Conservation (phyloP, 768 basidiomycete genomes). For the Naganishia randhawae region DNA sequence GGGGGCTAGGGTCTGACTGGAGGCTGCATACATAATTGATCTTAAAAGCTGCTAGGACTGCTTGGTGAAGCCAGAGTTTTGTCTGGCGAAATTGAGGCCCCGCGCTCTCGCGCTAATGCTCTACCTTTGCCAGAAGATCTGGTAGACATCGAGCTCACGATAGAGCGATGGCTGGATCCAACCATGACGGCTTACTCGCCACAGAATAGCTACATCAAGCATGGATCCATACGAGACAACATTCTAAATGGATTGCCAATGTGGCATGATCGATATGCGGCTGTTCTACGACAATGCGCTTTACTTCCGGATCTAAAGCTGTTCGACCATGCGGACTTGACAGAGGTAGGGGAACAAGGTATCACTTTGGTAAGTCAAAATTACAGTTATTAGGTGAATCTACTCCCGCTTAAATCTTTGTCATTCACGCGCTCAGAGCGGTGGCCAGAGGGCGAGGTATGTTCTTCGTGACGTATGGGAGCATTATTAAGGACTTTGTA, state of each 20-base stretch:
- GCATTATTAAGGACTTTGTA: background rate
- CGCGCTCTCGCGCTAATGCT: background rate
- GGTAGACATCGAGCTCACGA: background rate
- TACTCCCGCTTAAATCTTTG: background rate
- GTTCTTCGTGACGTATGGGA: no score
- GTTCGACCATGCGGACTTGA: constrained; percentile 42
- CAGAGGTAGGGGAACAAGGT: constrained; percentile 48
- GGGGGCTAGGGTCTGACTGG: background rate
- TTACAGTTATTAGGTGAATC: background rate
- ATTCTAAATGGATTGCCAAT: constrained; percentile 49
- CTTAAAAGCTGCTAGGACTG: constrained; percentile 40
- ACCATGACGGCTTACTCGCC: constrained; percentile 28
- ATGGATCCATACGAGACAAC: constrained; percentile 57
- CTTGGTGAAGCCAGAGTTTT: constrained; percentile 41
- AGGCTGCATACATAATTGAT: background rate
- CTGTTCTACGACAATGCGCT: constrained; percentile 38
- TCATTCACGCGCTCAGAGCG: constrained; percentile 6
- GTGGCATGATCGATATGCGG: constrained; percentile 39
- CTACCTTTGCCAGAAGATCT: constrained; percentile 14
- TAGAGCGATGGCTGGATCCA: background rate
- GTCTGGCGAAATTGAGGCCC: constrained; percentile 33
- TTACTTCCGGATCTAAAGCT: constrained; percentile 43
- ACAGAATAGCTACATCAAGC: constrained; percentile 45
- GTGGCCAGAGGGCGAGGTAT: constrained; percentile 27
- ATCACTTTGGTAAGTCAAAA: constrained; percentile 31